Conservation (phyloP, 306 rosid genomes). For the Gastrolobium bilobum region DNA sequence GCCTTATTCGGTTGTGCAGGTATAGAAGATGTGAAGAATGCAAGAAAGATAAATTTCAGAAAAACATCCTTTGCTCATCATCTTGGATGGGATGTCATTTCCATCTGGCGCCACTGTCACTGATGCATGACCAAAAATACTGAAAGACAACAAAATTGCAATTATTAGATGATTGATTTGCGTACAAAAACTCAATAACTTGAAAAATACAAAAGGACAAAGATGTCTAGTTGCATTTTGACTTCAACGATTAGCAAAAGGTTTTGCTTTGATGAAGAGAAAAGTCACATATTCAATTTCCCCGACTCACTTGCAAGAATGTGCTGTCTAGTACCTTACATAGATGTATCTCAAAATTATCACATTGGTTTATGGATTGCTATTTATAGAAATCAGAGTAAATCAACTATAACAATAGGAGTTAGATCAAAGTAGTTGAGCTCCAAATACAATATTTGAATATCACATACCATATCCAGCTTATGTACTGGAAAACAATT, state of each 20-base stretch:
- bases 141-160: constrained; percentile 27
- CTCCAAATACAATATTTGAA: constrained; percentile 30
- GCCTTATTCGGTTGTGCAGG: constrained; percentile 62
- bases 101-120: constrained; percentile 48
- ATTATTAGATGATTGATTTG: constrained; percentile 28
- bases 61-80: constrained; percentile 40
- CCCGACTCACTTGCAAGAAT: not conserved
- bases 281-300: not conserved
- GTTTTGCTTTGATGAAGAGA: constrained; percentile 10
- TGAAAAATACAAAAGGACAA: not conserved
- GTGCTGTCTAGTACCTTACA: not conserved
- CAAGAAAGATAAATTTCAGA: constrained; percentile 49
- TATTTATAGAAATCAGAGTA: not conserved
- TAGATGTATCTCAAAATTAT: not conserved
- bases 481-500: constrained; percentile 68
- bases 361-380: not conserved
- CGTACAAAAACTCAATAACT: not conserved
- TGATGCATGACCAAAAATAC: constrained; percentile 60
- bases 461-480: constrained; percentile 71
- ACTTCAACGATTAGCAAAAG: not conserved
- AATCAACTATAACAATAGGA: not conserved
- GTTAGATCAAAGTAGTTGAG: not conserved
- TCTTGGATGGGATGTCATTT: constrained; percentile 23
- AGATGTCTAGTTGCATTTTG: not conserved
- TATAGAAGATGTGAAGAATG: constrained; percentile 54